Evolutionary conservation across 2,329 filamentous ascomycete species (phyloP), one percentile per base, ranked within the genome.

Genomic region (Sordariomycetes sp.): DNA sequence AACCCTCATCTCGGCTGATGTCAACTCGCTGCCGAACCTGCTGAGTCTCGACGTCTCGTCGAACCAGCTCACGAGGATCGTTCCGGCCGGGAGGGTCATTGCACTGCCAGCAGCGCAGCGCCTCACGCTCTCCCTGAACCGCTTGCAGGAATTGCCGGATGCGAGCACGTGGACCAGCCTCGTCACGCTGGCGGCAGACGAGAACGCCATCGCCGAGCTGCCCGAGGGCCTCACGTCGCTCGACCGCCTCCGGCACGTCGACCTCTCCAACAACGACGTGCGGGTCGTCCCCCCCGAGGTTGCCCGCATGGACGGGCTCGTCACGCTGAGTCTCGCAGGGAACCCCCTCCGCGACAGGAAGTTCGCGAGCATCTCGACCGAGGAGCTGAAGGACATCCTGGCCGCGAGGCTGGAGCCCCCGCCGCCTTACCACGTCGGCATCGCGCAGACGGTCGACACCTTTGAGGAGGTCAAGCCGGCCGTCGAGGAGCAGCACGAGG

Each of bases 291-390:
- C 94, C 34, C 79, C 89, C 0, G 84, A 84, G 61, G 81, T 97
- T 59, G 87, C 86, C 5, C 74, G 81, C 28, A 96, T 97, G 90
- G 82, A 89, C 6, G 84, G 72, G 52, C 73, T 99, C 10, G 78
- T 83, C 22, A 85, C 85, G 66, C 79, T 97, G 50, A 83, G 85
- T 4, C 75, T 99, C 35, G 85, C 84, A 51, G 90, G 90, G n/a
- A 99, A 99, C 64, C 94, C 94, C 0, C 74, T 99, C 15, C 80
- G 88, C 15, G 90, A 96, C 67, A 90, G 87, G 67, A 96, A 90
- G 67, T 90, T 94, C 62, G 75, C 91, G 15, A 86, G 82, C 0
- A 88, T 95, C 72, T 79, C 80, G 24, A 90, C 88, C 0, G 87
- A 90, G 15, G 87, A 94, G 57, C 74, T 97, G 60, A 96, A 95